Evolutionary conservation across 768 basidiomycete genomes (phyloP), one percentile per base, ranked within the genome.

Genomic region (Xerocomellus dryophilus): DNA sequence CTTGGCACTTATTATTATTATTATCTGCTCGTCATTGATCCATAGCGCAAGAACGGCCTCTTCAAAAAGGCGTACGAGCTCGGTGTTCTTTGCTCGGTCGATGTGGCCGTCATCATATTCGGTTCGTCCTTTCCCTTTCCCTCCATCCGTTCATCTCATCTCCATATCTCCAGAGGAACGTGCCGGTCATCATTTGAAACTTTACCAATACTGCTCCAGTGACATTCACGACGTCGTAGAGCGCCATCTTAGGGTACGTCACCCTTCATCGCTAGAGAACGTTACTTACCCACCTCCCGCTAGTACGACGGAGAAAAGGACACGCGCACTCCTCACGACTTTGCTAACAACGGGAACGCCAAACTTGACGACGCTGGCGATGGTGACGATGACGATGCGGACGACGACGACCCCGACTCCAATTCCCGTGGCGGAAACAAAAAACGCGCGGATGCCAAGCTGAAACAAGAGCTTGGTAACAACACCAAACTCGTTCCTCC

Each of bases 21-120:
- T 61, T 46, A 49, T 57, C 50, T 59, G 47, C 50, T 48, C 34
- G 47, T 44, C 61, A 60, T 55, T 49, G 43, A 62, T 56, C 61
- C 42, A 44, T 73, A 92, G 90, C 83, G 90, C 63, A 91, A 92
- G 77, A 90, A 90, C 55, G 90, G 90, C 5, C 83, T 93, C 58
- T 92, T 93, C 84, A 91, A 92, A 72, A 92, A 92, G 66, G 90
- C 90, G 0, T 91, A 91, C 66, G 90, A 92, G 72, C 86, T 93
- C 57, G 90, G 89, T n/a, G 90, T 92, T 4, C 81, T 92, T 39
- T 93, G 90, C 68, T 90, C 88, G 14, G 90, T 92, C 61, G 90
- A 92, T 63, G 88, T 93, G 39, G 88, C 88, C 5, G 89, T 93
- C 68, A 88, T 92, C 69, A 89, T 93, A 68, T 91, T 93, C 58